Evolutionary conservation across 2,329 filamentous ascomycete species (phyloP).

Genomic region (Sporothrix phasma): DNA sequence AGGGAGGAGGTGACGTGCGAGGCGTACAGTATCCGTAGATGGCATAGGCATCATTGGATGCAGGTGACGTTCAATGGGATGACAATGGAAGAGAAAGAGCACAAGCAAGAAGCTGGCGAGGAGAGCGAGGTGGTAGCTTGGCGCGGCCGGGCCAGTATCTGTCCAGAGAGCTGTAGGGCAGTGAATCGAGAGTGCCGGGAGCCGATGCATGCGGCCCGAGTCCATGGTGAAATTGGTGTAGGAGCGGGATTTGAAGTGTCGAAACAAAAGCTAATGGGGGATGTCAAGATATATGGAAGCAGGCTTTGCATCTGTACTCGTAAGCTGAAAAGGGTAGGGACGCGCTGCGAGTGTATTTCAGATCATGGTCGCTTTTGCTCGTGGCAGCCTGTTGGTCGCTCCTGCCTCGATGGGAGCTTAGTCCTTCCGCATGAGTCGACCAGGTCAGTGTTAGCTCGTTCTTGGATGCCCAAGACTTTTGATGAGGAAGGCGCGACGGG

Average conservation of each 20-base stretch:
- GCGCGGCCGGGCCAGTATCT: neutral
- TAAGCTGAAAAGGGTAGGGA: neutral
- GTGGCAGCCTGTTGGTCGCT: neutral
- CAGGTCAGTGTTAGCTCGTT: neutral
- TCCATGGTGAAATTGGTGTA: neutral
- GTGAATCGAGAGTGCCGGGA: neutral
- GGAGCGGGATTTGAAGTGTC: too few relatives aligned
- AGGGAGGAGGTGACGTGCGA: neutral
- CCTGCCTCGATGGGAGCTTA: neutral
- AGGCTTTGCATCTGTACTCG: neutral
- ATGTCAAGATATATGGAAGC: neutral
- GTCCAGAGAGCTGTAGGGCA: neutral
- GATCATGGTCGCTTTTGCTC: neutral
- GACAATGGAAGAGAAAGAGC: neutral
- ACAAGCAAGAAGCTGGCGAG: neutral
- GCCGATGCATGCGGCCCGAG: neutral
- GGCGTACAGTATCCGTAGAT: neutral
- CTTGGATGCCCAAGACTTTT: neutral
- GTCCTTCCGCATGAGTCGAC: neutral
- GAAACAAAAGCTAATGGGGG: neutral
- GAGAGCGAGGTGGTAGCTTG: neutral
- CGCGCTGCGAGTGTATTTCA: neutral
- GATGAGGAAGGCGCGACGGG: neutral
- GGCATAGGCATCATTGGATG: too few relatives aligned
- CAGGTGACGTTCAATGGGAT: neutral